Percentiles rank a stretch among this genome's conserved stretches.
Conservation (phyloP, 768 basidiomycete species). For the Pleurotus pulmonarius region DNA sequence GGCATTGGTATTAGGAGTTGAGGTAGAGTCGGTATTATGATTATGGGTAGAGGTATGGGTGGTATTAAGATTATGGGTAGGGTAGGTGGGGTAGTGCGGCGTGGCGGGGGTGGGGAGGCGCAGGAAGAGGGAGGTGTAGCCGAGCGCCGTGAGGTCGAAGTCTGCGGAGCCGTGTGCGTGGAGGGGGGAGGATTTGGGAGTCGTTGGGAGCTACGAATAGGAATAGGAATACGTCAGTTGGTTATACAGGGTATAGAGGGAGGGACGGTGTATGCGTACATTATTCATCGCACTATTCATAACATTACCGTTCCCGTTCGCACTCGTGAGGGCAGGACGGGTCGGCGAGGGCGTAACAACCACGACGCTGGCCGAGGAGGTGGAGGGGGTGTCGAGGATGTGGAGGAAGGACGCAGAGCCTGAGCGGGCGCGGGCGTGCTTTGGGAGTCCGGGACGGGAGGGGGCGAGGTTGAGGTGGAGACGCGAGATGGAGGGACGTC, state of each 20-base stretch:
- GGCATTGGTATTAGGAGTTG: no score
- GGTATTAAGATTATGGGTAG: conserved; percentile 23
- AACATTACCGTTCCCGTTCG: background rate
- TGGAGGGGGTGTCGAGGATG: conserved; percentile 39
- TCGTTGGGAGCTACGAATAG: background rate
- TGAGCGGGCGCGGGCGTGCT: conserved; percentile 36
- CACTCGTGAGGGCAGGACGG: background rate
- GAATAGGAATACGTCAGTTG: background rate
- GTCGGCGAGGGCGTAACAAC: background rate
- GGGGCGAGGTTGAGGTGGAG: conserved; percentile 1
- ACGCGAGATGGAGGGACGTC: conserved; percentile 23
- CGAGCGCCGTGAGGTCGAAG: conserved; percentile 51
- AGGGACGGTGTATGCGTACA: background rate
- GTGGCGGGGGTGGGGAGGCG: conserved; percentile 51
- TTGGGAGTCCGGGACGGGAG: background rate
- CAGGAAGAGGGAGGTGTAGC: conserved; percentile 66
- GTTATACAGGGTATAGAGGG: no score
- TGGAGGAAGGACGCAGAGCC: conserved; percentile 39
- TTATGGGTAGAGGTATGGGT: conserved; percentile 6
- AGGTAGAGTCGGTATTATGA: no score
- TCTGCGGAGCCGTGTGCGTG: conserved; percentile 42
- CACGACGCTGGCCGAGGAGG: conserved; percentile 4
- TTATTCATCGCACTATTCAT: background rate
- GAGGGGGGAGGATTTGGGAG: conserved; percentile 25
- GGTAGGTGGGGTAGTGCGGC: conserved; percentile 27